Percentiles rank a stretch among this genome's conserved stretches.
Evolutionary conservation across 1,139 yeast genomes (phyloP).

Genomic region (Blastobotrys apis): DNA sequence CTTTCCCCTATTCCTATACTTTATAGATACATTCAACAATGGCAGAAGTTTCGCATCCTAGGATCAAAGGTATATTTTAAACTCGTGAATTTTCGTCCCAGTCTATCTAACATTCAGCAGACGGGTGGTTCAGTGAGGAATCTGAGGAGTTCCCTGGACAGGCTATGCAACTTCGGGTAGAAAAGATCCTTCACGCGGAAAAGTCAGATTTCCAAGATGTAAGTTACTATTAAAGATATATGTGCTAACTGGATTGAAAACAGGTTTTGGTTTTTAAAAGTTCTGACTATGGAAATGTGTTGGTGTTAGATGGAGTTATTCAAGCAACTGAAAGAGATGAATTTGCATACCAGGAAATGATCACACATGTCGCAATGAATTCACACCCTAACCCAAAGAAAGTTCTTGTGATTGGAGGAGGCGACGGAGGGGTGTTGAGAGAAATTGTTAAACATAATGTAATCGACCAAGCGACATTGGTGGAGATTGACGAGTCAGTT

Average conservation of each 20-base stretch:
- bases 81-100: background rate
- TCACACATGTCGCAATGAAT: constrained; percentile 82
- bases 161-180: constrained; percentile 82
- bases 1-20: background rate
- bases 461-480: constrained; percentile 80
- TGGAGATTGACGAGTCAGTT: constrained; percentile 91
- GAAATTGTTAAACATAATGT: constrained; percentile 83
- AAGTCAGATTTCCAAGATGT: constrained; percentile 82
- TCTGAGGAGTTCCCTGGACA: constrained; percentile 93
- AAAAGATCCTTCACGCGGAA: constrained; percentile 73
- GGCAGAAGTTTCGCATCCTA: constrained; percentile 38
- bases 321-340: constrained; percentile 95
- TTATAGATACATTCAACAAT: constrained; percentile 11
- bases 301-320: constrained; percentile 85
- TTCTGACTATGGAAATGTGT: constrained; percentile 82
- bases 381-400: constrained; percentile 87
- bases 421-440: constrained; percentile 94
- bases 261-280: constrained; percentile 73
- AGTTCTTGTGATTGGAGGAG: constrained; percentile 91
- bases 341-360: constrained; percentile 94
- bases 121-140: constrained; percentile 90
- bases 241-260: background rate
- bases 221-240: constrained; percentile 7
- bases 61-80: constrained; percentile 32
- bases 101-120: constrained; percentile 30